phyloP scores from a whole-genome alignment of 495 filamentous ascomycete species.

The Podospora sp. region DNA sequence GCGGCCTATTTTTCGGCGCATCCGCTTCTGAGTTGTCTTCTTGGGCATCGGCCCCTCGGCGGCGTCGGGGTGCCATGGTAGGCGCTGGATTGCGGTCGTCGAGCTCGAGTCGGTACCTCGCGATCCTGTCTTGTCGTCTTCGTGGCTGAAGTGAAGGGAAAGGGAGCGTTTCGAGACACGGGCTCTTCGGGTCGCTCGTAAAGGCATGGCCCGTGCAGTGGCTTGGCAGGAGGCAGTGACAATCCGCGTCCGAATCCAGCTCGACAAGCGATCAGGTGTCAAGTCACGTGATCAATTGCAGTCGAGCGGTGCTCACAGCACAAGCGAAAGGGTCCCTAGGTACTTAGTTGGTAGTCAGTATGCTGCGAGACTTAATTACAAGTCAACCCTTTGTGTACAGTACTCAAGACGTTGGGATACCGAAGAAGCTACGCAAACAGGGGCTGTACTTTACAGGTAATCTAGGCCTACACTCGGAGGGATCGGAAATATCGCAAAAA shows the following conservation, averaged over 20 bases:
- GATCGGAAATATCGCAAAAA: no score
- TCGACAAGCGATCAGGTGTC: conserved; percentile 6
- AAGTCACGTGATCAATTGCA: background rate
- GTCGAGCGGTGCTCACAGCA: no score
- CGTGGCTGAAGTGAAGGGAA: conserved; percentile 20
- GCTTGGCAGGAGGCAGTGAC: conserved; percentile 38
- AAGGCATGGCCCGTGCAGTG: conserved; percentile 32
- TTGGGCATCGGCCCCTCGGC: conserved; percentile 34
- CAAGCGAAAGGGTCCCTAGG: no score
- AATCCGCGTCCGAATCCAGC: background rate
- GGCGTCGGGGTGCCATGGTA: conserved; percentile 40
- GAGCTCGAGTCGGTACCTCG: conserved; percentile 13
- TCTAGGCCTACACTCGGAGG: no score
- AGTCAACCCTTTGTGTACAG: no score
- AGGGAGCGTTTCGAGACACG: conserved; percentile 35
- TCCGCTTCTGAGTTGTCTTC: conserved; percentile 30
- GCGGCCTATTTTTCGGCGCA: conserved; percentile 39
- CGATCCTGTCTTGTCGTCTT: conserved; percentile 5
- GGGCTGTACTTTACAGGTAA: no score
- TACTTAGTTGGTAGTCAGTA: no score
- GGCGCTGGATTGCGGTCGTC: conserved; percentile 16
- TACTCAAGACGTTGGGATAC: no score
- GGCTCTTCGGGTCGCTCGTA: conserved; percentile 32
- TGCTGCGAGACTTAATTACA: no score
- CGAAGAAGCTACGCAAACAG: no score